phyloP scores from a whole-genome alignment of 345 rosid species.

The Punica granatum region DNA sequence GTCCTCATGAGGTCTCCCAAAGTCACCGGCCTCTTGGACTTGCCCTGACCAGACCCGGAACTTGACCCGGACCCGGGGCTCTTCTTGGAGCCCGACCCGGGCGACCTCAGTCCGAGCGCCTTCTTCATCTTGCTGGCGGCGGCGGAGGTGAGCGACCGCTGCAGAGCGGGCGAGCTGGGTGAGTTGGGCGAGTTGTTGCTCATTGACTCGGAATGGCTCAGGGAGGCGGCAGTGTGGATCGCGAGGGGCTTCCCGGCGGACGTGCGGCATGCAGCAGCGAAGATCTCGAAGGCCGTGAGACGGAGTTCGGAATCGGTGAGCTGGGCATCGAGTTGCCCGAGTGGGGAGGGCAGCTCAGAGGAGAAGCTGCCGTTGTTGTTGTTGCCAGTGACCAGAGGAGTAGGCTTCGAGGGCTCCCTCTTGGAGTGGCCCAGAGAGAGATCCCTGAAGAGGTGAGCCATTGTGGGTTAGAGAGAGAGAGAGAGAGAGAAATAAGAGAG shows the following conservation, averaged over 20 bases:
- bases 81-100: slow-evolving; percentile 55
- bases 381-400: slow-evolving; percentile 22
- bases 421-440: slow-evolving; percentile 79
- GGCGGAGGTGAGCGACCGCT: slow-evolving; percentile 80
- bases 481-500: slow-evolving; percentile 12
- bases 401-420: slow-evolving; percentile 50
- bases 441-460: slow-evolving; percentile 97
- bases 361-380: slow-evolving; percentile 19
- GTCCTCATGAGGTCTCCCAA: slow-evolving; percentile 88
- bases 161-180: slow-evolving; percentile 34
- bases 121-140: slow-evolving; percentile 97
- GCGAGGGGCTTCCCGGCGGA: slow-evolving; percentile 69
- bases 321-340: slow-evolving; percentile 60
- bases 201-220: slow-evolving; percentile 32
- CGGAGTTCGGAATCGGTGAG: slow-evolving; percentile 83
- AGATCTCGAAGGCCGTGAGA: slow-evolving; percentile 84
- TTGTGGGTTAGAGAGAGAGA: slow-evolving; percentile 19
- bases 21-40: slow-evolving; percentile 54
- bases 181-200: slow-evolving; percentile 31
- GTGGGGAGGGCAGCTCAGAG: slow-evolving; percentile 63
- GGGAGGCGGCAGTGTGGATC: slow-evolving; percentile 20
- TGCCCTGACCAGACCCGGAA: slow-evolving; percentile 38
- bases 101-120: slow-evolving; percentile 79
- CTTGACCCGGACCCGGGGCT: slow-evolving; percentile 48
- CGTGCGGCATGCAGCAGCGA: slow-evolving; percentile 77